Percentiles rank a stretch among this genome's conserved stretches.
Conservation (phyloP, 75 land plant species). For the Azolla pinnata region DNA sequence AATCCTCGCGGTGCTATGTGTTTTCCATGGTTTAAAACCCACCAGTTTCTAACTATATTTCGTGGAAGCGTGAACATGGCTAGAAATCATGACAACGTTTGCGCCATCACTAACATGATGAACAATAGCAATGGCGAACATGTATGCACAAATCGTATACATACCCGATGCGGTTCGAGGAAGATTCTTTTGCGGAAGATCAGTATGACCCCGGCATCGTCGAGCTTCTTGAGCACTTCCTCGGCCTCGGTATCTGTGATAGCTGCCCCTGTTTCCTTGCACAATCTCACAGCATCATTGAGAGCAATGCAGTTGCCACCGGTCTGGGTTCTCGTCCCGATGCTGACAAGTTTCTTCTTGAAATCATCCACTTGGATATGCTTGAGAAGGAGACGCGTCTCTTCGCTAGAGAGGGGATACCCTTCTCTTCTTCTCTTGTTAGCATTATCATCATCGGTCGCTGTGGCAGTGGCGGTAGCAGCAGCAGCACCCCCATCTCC, state of each 20-base stretch:
- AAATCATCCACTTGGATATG: conserved; percentile 57
- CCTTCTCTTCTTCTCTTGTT: too few species aligned
- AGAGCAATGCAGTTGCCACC: conserved; percentile 17
- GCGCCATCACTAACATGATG: too few species aligned
- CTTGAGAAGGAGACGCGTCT: conserved; percentile 55
- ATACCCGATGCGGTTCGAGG: conserved; percentile 72
- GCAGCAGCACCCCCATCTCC: too few species aligned
- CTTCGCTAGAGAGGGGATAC: conserved; percentile 15
- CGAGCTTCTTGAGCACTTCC: conserved; percentile 44
- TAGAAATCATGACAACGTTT: too few species aligned
- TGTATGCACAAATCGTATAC: too few species aligned
- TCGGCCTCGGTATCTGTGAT: conserved; percentile 45
- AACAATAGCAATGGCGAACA: too few species aligned
- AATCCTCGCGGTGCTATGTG: too few species aligned
- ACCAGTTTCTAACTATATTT: too few species aligned
- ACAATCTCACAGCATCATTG: conserved; percentile 39
- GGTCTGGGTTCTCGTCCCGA: conserved; percentile 36
- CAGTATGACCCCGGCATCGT: conserved; percentile 74
- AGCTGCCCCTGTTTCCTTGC: conserved; percentile 54
- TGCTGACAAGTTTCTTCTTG: conserved; percentile 39
- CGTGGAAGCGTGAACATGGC: too few species aligned
- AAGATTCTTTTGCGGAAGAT: conserved; percentile 69
- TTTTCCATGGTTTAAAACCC: too few species aligned
- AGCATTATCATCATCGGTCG: too few species aligned
- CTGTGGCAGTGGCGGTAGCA: too few species aligned